Evolutionary conservation across 2,329 filamentous ascomycete genomes (phyloP).

Genomic region (Metarhizium album): DNA sequence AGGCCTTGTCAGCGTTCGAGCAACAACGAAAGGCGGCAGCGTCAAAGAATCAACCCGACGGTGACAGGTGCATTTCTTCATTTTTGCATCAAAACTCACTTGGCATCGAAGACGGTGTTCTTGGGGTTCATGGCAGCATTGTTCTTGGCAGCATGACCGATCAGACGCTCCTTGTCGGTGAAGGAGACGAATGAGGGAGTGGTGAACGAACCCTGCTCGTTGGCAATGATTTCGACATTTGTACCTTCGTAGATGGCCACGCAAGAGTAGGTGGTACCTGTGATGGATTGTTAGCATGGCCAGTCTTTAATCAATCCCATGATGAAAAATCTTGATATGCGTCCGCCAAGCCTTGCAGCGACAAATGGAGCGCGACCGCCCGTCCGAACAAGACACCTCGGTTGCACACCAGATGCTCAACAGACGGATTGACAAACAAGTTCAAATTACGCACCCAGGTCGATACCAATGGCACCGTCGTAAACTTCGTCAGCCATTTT

Average conservation of each 20-base stretch:
- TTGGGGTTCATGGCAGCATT: constrained; percentile 98
- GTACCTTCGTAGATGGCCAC: constrained; percentile 98
- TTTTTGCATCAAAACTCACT: constrained; percentile 49
- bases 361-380: constrained; percentile 3
- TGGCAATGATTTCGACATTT: constrained; percentile 99
- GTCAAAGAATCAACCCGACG: neutral
- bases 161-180: constrained; percentile 96
- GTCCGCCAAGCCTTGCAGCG: neutral
- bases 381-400: neutral
- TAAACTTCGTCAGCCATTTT: constrained; percentile 97
- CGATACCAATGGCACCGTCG: constrained; percentile 99
- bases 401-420: neutral
- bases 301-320: neutral
- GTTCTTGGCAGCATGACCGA: constrained; percentile 99
- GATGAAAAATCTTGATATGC: neutral
- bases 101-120: constrained; percentile 99
- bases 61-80: neutral
- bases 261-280: constrained; percentile 99
- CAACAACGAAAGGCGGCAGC: neutral
- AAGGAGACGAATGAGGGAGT: constrained; percentile 99
- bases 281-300: constrained; percentile 1
- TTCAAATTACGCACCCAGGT: constrained; percentile 65
- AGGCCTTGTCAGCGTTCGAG: constrained; percentile 9
- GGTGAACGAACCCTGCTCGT: constrained; percentile 98
- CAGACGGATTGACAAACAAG: neutral